phyloP scores from a whole-genome alignment of 805 yeast species.

The Barnettozyma populi region DNA sequence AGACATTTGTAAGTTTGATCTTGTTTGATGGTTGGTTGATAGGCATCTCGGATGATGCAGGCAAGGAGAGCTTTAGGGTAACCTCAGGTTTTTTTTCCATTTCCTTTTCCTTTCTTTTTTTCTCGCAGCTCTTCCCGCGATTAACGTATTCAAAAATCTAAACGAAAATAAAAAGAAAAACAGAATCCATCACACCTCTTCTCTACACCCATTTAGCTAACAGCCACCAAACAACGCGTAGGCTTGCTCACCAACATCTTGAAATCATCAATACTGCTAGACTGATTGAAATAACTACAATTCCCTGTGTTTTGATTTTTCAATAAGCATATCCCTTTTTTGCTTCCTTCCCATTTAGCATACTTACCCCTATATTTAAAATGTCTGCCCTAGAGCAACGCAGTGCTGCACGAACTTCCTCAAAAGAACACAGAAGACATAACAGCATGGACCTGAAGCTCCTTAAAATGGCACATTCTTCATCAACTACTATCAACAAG shows the following conservation, averaged over 20 bases:
- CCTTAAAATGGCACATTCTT: slow-evolving; percentile 20
- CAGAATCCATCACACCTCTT: neutral
- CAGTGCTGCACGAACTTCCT: neutral
- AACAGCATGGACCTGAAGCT: slow-evolving; percentile 20
- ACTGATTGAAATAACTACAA: too few relatives aligned
- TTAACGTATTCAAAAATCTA: too few relatives aligned
- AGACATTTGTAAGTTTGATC: slow-evolving; percentile 88
- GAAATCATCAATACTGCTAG: too few relatives aligned
- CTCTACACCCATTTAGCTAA: neutral
- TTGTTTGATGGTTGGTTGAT: slow-evolving; percentile 88
- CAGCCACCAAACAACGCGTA: neutral
- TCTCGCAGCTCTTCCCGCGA: neutral
- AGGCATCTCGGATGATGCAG: slow-evolving; percentile 30
- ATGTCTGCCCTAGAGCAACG: neutral
- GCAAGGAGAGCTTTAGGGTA: neutral
- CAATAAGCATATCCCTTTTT: neutral
- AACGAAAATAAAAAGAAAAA: too few relatives aligned
- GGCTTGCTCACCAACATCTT: neutral
- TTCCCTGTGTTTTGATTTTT: neutral
- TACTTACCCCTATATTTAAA: neutral
- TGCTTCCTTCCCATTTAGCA: neutral
- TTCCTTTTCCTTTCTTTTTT: neutral
- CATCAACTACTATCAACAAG: slow-evolving; percentile 21
- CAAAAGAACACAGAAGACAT: slow-evolving; percentile 12
- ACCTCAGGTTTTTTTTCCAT: too few relatives aligned